phyloP scores from a whole-genome alignment of 163 green algal genomes.

The Scenedesmus sp. region DNA sequence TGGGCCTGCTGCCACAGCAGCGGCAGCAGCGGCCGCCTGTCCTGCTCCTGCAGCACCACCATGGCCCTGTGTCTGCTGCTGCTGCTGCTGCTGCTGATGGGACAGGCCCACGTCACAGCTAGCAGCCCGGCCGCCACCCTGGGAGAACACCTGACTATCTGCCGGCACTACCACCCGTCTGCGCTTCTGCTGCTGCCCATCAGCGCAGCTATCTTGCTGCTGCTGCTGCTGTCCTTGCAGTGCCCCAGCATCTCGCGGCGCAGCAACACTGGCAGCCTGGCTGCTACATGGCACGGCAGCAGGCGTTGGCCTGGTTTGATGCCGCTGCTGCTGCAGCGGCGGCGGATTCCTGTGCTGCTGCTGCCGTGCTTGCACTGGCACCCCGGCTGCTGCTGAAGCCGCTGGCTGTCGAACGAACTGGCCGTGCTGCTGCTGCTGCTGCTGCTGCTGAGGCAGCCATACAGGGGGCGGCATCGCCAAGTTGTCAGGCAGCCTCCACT shows the following conservation, averaged over 20 bases:
- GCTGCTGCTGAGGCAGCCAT: not conserved
- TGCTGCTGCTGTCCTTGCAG: slow-evolving; percentile 23
- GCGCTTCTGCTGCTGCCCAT: slow-evolving; percentile 29
- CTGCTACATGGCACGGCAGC: slow-evolving; percentile 4
- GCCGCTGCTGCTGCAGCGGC: not conserved
- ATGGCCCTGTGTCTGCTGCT: not conserved
- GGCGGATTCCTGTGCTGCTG: slow-evolving; percentile 22
- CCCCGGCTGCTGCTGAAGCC: not conserved
- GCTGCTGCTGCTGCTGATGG: not conserved
- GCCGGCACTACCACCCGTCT: not conserved
- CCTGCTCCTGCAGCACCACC: not conserved
- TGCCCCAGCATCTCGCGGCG: not conserved
- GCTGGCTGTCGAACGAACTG: not conserved
- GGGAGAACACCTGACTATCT: slow-evolving; percentile 19
- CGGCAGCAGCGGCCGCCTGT: not conserved
- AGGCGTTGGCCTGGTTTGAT: not conserved
- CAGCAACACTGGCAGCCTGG: slow-evolving; percentile 24
- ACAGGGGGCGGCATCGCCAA: not conserved
- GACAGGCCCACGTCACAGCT: not conserved
- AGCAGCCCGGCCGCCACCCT: not conserved
- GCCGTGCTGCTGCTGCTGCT: not conserved
- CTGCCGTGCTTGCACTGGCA: not conserved
- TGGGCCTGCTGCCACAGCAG: not conserved
- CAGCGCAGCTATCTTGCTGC: not conserved
- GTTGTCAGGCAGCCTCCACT: not conserved